phyloP scores from a whole-genome alignment of 129 eudicot genomes.

The Helianthus tuberosus region DNA sequence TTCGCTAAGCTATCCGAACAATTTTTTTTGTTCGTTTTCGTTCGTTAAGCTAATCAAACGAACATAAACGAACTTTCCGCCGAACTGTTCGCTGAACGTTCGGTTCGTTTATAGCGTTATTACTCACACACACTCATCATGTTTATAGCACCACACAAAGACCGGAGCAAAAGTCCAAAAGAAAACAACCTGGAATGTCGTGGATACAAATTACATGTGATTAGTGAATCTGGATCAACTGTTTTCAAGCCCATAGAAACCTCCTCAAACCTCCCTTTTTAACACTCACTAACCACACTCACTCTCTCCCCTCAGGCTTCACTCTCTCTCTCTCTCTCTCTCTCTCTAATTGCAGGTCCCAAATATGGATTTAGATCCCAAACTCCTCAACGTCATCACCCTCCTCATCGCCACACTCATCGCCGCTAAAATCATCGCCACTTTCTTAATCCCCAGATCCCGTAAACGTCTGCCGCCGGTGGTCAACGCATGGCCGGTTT shows the following conservation, averaged over 20 bases:
- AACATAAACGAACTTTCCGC: too few species aligned
- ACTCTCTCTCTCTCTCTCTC: not conserved
- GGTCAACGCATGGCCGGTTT: slow-evolving; percentile 56
- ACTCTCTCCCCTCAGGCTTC: slow-evolving; percentile 5
- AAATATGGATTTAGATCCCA: slow-evolving; percentile 36
- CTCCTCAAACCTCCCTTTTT: not conserved
- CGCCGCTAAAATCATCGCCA: slow-evolving; percentile 66
- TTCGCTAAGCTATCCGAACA: too few species aligned
- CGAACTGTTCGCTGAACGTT: too few species aligned
- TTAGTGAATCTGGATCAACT: slow-evolving; percentile 20
- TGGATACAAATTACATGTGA: not conserved
- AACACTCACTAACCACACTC: not conserved
- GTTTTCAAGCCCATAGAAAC: slow-evolving; percentile 26
- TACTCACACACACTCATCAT: too few species aligned
- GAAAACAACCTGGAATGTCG: slow-evolving; percentile 24
- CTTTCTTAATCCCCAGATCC: slow-evolving; percentile 57
- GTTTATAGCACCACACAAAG: not conserved
- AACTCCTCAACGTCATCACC: slow-evolving; percentile 52
- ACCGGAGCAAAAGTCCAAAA: slow-evolving; percentile 21
- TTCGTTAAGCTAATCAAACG: too few species aligned
- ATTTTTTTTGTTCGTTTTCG: too few species aligned
- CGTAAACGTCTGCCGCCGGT: slow-evolving; percentile 69
- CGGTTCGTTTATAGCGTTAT: too few species aligned
- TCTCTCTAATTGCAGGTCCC: too few species aligned
- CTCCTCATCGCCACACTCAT: slow-evolving; percentile 62